phyloP scores from a whole-genome alignment of 1,284 basidiomycete genomes.

The Ustilago curta region DNA sequence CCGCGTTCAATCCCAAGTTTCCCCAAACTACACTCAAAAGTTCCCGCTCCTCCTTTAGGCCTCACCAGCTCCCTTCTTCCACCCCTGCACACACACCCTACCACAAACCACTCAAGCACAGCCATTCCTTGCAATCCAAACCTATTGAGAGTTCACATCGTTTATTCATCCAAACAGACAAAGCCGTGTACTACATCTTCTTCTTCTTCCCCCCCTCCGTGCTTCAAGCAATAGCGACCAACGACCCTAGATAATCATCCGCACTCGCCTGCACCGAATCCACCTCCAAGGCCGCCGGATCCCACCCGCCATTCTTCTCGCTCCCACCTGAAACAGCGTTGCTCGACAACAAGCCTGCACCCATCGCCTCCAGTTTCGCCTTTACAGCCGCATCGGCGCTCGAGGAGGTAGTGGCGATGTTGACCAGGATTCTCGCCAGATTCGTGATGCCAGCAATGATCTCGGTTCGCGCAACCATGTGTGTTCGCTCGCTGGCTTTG shows the following conservation, averaged over 20 bases:
- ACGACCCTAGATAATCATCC: slow-evolving; percentile 39
- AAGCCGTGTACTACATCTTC: background rate
- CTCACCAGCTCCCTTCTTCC: background rate
- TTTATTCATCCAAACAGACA: background rate
- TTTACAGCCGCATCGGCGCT: background rate
- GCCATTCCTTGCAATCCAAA: background rate
- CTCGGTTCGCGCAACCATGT: slow-evolving; percentile 77
- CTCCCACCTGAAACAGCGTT: slow-evolving; percentile 16
- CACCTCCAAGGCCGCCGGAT: slow-evolving; percentile 41
- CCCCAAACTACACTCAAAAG: no score
- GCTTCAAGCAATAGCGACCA: slow-evolving; percentile 28
- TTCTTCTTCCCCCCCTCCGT: no score
- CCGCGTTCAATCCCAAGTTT: no score
- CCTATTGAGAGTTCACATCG: background rate
- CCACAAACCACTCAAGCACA: background rate
- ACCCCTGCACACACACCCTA: background rate
- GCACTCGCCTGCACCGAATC: slow-evolving; percentile 43
- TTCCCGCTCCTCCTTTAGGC: no score
- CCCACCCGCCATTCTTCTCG: slow-evolving; percentile 23
- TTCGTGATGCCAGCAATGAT: slow-evolving; percentile 78
- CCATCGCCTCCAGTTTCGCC: slow-evolving; percentile 19
- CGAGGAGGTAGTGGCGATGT: slow-evolving; percentile 14
- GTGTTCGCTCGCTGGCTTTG: slow-evolving; percentile 73
- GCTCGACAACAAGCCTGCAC: slow-evolving; percentile 12
- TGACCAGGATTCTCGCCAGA: slow-evolving; percentile 33